A percentile compares a stretch with the other conserved stretches of the same genome.
Evolutionary conservation across 139 green algal species (phyloP).

Genomic region (Chlamydomonas asymmetrica): DNA sequence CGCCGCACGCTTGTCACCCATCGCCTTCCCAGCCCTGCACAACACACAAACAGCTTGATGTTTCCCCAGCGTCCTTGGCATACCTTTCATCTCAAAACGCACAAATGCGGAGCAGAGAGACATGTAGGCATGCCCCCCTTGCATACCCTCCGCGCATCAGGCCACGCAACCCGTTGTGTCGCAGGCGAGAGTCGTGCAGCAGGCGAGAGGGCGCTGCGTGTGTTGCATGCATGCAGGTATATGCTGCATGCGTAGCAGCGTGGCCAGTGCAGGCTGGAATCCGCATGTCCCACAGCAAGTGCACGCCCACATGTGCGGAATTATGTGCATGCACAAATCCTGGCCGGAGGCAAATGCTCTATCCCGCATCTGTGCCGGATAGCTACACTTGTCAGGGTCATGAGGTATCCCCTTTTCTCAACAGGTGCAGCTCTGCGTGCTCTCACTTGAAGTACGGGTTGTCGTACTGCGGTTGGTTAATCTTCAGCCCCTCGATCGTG

Average conservation of each 20-base stretch:
- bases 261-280: neutral
- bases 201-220: too few relatives aligned
- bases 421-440: neutral
- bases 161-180: neutral
- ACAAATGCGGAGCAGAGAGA: neutral
- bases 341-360: neutral
- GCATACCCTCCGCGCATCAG: neutral
- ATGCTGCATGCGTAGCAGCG: too few relatives aligned
- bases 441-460: constrained; percentile 43
- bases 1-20: constrained; percentile 56
- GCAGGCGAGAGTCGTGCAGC: neutral
- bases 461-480: constrained; percentile 37
- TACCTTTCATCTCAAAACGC: neutral
- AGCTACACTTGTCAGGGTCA: neutral
- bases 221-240: too few relatives aligned
- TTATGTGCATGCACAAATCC: neutral
- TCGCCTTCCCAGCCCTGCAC: constrained; percentile 39
- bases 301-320: neutral
- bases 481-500: constrained; percentile 29
- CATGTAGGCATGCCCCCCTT: neutral
- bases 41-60: neutral
- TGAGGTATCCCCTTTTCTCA: neutral
- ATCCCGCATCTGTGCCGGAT: neutral
- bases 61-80: neutral
- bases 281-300: neutral